phyloP scores from a whole-genome alignment of 306 rosid genomes.

The Ochetophila trinervis region DNA sequence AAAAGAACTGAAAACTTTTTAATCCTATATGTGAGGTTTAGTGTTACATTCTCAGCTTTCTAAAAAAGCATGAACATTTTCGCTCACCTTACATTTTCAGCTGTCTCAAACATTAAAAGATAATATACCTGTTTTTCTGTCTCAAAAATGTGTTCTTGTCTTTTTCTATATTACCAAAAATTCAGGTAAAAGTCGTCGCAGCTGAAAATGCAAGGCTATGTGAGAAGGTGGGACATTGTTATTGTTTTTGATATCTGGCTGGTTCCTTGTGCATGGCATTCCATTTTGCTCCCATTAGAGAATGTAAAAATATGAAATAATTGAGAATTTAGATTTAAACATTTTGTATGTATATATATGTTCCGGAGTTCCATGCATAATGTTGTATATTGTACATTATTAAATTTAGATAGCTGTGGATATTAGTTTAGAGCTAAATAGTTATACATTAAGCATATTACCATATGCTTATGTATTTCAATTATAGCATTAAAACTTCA shows the following conservation, averaged over 20 bases:
- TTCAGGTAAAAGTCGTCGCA: constrained; percentile 57
- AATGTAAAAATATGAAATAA: background rate
- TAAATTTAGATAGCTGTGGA: too few species aligned
- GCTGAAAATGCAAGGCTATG: constrained; percentile 59
- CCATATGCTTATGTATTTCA: too few species aligned
- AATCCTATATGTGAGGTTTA: background rate
- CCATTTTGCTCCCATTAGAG: background rate
- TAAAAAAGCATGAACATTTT: background rate
- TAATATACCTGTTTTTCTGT: background rate
- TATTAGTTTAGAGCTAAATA: background rate
- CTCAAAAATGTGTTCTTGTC: constrained; percentile 12
- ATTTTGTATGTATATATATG: background rate
- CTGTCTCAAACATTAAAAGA: background rate
- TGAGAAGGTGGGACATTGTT: constrained; percentile 51
- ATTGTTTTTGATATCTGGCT: background rate
- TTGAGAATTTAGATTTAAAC: too few species aligned
- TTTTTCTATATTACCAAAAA: background rate
- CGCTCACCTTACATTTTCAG: background rate
- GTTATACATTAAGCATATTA: too few species aligned
- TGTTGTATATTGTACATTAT: too few species aligned
- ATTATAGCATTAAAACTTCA: too few species aligned
- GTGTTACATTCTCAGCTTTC: background rate
- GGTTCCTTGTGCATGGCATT: too few species aligned
- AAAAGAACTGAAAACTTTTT: background rate
- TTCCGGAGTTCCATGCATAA: background rate